phyloP scores from a whole-genome alignment of 352 stramenopile genomes.

The Pythium dissotocum region DNA sequence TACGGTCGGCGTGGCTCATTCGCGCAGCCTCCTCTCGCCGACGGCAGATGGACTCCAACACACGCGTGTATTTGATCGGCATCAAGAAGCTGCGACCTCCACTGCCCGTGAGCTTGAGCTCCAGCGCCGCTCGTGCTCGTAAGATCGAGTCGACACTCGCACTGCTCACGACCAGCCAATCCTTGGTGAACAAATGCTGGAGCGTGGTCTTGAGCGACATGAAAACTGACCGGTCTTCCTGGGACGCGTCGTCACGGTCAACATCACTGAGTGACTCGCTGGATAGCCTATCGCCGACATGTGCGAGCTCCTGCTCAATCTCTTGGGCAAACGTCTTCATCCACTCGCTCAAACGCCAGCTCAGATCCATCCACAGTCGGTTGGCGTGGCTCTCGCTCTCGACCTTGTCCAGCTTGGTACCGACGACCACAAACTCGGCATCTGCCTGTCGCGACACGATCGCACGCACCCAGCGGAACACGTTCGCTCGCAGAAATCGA shows the following conservation, averaged over 20 bases:
- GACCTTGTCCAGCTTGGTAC: slow-evolving; percentile 27
- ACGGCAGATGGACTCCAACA: neutral
- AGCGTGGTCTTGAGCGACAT: slow-evolving; percentile 12
- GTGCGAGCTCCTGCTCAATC: slow-evolving; percentile 12
- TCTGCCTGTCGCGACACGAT: slow-evolving; percentile 22
- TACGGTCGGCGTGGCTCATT: neutral
- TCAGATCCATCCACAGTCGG: slow-evolving; percentile 13
- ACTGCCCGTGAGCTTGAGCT: neutral
- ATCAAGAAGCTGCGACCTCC: neutral
- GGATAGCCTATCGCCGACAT: neutral
- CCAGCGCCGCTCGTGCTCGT: neutral
- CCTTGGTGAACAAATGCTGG: slow-evolving; percentile 11
- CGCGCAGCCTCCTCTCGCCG: neutral
- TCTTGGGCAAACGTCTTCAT: slow-evolving; percentile 12
- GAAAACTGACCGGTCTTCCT: neutral
- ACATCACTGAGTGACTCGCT: neutral
- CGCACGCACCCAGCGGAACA: slow-evolving; percentile 27
- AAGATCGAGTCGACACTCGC: neutral
- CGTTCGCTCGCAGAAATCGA: slow-evolving; percentile 12
- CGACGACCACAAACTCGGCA: slow-evolving; percentile 27
- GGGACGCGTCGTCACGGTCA: neutral
- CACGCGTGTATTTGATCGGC: neutral
- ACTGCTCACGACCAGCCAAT: slow-evolving; percentile 9
- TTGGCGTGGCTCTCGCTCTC: slow-evolving; percentile 4
- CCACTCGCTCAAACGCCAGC: slow-evolving; percentile 8